Conservation (phyloP, 75 land plant genomes). For the Pinus albicaulis region DNA sequence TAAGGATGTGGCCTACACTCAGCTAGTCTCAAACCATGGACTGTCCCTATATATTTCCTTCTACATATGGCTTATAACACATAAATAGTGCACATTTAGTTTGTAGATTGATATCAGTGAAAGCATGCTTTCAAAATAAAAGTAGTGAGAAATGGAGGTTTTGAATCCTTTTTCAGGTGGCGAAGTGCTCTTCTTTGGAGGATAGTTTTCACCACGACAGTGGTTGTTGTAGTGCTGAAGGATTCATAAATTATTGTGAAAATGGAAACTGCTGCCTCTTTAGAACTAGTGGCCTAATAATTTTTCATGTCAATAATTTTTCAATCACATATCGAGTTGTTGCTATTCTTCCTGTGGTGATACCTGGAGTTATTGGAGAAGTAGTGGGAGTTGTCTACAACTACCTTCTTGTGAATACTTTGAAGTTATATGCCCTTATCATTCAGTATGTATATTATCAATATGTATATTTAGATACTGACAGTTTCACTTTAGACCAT, state of each 20-base stretch:
- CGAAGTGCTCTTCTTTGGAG: slow-evolving; percentile 90
- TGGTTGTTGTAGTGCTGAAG: slow-evolving; percentile 70
- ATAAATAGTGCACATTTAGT: too few species aligned
- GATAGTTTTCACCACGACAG: slow-evolving; percentile 81
- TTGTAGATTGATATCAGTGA: too few species aligned
- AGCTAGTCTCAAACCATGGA: too few species aligned
- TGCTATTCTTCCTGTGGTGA: slow-evolving; percentile 55
- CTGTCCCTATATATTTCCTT: too few species aligned
- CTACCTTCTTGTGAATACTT: slow-evolving; percentile 51
- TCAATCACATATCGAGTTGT: slow-evolving; percentile 30
- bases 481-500: too few species aligned
- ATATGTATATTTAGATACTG: too few species aligned
- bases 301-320: slow-evolving; percentile 15
- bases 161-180: slow-evolving; percentile 48
- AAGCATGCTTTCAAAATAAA: too few species aligned
- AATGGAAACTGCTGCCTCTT: slow-evolving; percentile 81
- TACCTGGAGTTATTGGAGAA: slow-evolving; percentile 79
- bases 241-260: slow-evolving; percentile 60
- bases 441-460: too few species aligned
- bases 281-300: slow-evolving; percentile 71
- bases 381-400: slow-evolving; percentile 79
- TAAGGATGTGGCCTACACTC: too few species aligned
- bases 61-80: too few species aligned
- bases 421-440: too few species aligned
- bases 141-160: too few species aligned